phyloP scores from a whole-genome alignment of 2,329 filamentous ascomycete genomes.

The Dactylella cylindrospora region DNA sequence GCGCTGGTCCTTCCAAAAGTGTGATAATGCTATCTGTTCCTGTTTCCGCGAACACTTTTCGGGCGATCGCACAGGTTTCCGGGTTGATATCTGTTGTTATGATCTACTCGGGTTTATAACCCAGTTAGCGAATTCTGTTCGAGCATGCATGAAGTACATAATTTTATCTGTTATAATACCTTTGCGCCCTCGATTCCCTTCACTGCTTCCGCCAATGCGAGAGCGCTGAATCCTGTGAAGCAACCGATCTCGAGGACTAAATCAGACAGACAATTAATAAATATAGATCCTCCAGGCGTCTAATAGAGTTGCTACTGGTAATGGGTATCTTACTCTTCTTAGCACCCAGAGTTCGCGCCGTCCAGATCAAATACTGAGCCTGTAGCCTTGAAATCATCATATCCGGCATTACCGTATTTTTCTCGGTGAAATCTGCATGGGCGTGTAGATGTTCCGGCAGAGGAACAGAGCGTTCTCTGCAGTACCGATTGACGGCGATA shows the following conservation, averaged over 20 bases:
- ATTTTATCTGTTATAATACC: no score
- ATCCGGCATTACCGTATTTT: slow-evolving; percentile 11
- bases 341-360: slow-evolving; percentile 32
- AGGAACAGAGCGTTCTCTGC: slow-evolving; percentile 44
- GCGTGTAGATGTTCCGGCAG: slow-evolving; percentile 39
- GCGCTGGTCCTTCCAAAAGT: slow-evolving; percentile 36
- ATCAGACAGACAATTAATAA: neutral
- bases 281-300: neutral
- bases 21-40: slow-evolving; percentile 35
- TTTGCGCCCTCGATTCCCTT: slow-evolving; percentile 46
- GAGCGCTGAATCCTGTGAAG: slow-evolving; percentile 51
- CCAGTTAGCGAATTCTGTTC: no score
- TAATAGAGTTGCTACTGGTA: neutral
- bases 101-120: slow-evolving; percentile 40
- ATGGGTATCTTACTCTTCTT: slow-evolving; percentile 37
- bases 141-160: no score
- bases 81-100: slow-evolving; percentile 44
- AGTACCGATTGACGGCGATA: slow-evolving; percentile 46
- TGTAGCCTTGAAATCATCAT: slow-evolving; percentile 48
- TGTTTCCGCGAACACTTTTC: slow-evolving; percentile 39
- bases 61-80: slow-evolving; percentile 15
- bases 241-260: slow-evolving; percentile 51
- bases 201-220: slow-evolving; percentile 51
- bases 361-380: slow-evolving; percentile 47
- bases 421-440: slow-evolving; percentile 44